A percentile compares a stretch with the other conserved stretches of the same genome.
Evolutionary conservation across 371 early-diverging fungal genomes (phyloP).

Genomic region (Blyttiomyces sp.): DNA sequence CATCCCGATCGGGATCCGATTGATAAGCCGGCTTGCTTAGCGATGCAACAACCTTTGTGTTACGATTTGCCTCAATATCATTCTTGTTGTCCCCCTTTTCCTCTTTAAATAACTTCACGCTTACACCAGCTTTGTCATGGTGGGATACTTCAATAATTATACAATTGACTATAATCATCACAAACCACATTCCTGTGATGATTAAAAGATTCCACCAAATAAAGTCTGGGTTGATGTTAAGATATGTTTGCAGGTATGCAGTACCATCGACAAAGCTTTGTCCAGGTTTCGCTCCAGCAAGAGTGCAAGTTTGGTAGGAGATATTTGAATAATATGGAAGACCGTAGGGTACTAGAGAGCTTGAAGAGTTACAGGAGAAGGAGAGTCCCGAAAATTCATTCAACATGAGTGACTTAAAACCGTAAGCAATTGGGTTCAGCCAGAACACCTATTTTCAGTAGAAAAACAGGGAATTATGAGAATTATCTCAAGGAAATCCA

Average conservation of each 20-base stretch:
- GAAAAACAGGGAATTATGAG: background rate
- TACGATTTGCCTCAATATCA: no score
- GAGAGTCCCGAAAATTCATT: constrained; percentile 60
- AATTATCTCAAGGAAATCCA: background rate
- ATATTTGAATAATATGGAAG: constrained; percentile 13
- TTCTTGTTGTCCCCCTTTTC: no score
- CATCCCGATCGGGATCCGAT: background rate
- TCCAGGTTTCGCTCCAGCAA: constrained; percentile 11
- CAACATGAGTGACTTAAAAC: constrained; percentile 62
- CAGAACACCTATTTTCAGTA: constrained; percentile 54
- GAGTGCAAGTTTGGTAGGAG: constrained; percentile 24
- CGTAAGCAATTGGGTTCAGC: constrained; percentile 71
- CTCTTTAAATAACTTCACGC: constrained; percentile 15
- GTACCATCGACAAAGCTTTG: constrained; percentile 1
- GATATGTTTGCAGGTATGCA: constrained; percentile 1
- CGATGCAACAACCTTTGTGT: no score
- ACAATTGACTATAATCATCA: constrained; percentile 2
- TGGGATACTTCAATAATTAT: constrained; percentile 15
- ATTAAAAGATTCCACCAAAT: constrained; percentile 18
- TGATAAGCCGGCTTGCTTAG: no score
- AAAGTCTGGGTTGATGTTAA: background rate
- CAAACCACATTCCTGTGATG: background rate
- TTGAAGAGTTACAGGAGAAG: constrained; percentile 13
- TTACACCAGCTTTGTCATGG: constrained; percentile 17
- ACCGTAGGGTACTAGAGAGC: constrained; percentile 16